Conservation (phyloP, 1,139 yeast species). For the Sugiyamaella novakii region DNA sequence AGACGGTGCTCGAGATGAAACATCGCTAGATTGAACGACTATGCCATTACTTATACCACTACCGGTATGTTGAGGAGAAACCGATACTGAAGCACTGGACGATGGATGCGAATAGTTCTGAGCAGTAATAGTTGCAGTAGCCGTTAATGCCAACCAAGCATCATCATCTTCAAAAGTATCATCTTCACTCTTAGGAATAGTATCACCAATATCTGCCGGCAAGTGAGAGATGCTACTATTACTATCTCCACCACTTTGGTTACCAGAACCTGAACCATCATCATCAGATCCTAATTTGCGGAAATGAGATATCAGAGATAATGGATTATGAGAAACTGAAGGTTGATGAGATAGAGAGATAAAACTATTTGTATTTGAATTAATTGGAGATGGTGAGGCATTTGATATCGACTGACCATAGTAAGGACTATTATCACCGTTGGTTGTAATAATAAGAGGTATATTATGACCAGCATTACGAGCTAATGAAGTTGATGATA, state of each 20-base stretch:
- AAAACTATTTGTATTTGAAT: slow-evolving; percentile 4
- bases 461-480: slow-evolving; percentile 4
- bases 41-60: background rate
- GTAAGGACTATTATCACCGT: slow-evolving; percentile 14
- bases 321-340: background rate
- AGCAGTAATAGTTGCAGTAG: slow-evolving; percentile 16
- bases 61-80: slow-evolving; percentile 12
- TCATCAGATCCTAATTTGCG: background rate
- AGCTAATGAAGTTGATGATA: slow-evolving; percentile 7
- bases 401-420: slow-evolving; percentile 14
- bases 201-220: background rate
- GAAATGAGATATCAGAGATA: background rate
- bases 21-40: slow-evolving; percentile 1
- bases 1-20: slow-evolving; percentile 3
- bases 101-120: slow-evolving; percentile 12
- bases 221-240: background rate
- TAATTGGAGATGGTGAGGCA: slow-evolving; percentile 14
- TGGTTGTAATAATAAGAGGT: background rate
- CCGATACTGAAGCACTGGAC: slow-evolving; percentile 6
- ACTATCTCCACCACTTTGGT: background rate
- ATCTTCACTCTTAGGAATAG: slow-evolving; percentile 7
- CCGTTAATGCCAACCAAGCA: slow-evolving; percentile 14
- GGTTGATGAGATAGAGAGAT: slow-evolving; percentile 12
- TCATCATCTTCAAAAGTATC: slow-evolving; percentile 13
- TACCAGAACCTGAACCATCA: no score